Evolutionary conservation across 2,329 filamentous ascomycete genomes (phyloP).

Genomic region (Talaromyces sp.): DNA sequence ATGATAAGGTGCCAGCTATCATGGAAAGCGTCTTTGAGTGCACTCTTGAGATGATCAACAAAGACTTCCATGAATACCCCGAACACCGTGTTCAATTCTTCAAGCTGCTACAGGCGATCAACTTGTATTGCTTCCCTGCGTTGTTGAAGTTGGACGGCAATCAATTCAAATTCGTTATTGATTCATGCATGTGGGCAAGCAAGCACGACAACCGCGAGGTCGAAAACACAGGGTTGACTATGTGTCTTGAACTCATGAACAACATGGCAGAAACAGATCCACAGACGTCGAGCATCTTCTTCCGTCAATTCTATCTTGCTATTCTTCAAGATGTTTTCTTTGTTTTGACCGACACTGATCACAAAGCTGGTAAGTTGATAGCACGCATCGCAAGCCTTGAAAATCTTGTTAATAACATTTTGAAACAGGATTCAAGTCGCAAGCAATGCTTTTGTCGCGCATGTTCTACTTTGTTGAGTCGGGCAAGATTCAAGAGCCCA

Average conservation of each 20-base stretch:
- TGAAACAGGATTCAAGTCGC: slow-evolving; percentile 77
- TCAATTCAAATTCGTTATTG: slow-evolving; percentile 99
- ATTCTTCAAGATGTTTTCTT: slow-evolving; percentile 99
- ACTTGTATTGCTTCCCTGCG: slow-evolving; percentile 93
- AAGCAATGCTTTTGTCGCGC: slow-evolving; percentile 86
- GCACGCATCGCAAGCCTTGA: neutral
- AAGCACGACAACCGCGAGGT: slow-evolving; percentile 99
- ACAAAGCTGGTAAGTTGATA: slow-evolving; percentile 70
- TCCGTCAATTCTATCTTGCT: slow-evolving; percentile 93
- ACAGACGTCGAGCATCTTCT: slow-evolving; percentile 87
- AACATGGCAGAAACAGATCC: slow-evolving; percentile 93
- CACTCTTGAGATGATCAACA: slow-evolving; percentile 99
- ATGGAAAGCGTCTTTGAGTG: slow-evolving; percentile 99
- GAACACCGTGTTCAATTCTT: slow-evolving; percentile 99
- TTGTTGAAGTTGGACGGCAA: slow-evolving; percentile 90
- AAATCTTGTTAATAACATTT: slow-evolving; percentile 1
- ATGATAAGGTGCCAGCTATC: slow-evolving; percentile 93
- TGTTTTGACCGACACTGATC: slow-evolving; percentile 92
- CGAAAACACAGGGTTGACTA: slow-evolving; percentile 91
- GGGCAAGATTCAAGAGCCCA: slow-evolving; percentile 86
- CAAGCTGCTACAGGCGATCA: slow-evolving; percentile 92
- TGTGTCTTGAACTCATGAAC: slow-evolving; percentile 95
- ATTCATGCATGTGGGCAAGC: slow-evolving; percentile 99
- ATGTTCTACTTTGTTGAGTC: slow-evolving; percentile 94
- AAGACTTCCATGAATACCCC: slow-evolving; percentile 98